These are phyloP conservation scores for Cladophialophora psammophila DNA, from an alignment of 2,329 filamentous ascomycete genomes.

Conservation along the genomic window DNA sequence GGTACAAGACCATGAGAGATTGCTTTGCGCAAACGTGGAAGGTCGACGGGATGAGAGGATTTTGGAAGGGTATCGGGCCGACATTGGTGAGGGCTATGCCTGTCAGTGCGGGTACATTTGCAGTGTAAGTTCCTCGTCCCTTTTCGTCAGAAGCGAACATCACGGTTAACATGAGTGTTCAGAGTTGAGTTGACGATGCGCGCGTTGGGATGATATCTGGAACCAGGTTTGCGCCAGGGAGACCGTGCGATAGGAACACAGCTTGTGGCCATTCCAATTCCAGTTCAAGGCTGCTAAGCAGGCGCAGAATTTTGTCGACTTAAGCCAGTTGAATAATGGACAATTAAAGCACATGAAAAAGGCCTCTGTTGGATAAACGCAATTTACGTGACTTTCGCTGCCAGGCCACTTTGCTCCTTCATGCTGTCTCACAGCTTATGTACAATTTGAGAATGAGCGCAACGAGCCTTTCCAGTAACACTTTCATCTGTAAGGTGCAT, in stretches of 20 bases:
- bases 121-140: constrained; percentile 60
- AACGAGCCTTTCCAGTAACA: neutral
- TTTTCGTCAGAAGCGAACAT: neutral
- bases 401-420: constrained; percentile 3
- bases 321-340: neutral
- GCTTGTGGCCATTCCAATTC: neutral
- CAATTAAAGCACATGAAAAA: neutral
- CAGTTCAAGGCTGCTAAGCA: neutral
- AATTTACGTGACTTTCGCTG: constrained; percentile 4
- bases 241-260: neutral
- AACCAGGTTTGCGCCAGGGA: neutral
- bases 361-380: constrained; percentile 7
- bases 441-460: constrained; percentile 26
- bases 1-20: constrained; percentile 83
- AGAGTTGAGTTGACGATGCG: constrained; percentile 58
- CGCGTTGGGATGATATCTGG: constrained; percentile 48
- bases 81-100: constrained; percentile 95
- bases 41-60: constrained; percentile 78
- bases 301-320: neutral
- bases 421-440: constrained; percentile 26
- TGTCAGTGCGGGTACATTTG: constrained; percentile 96
- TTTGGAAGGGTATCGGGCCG: constrained; percentile 93
- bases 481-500: constrained; percentile 84
- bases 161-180: constrained; percentile 25
- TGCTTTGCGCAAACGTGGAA: constrained; percentile 85